A percentile compares a stretch with the other conserved stretches of the same genome.
Conservation (phyloP, 805 yeast species). For the Candida sphagnicola region DNA sequence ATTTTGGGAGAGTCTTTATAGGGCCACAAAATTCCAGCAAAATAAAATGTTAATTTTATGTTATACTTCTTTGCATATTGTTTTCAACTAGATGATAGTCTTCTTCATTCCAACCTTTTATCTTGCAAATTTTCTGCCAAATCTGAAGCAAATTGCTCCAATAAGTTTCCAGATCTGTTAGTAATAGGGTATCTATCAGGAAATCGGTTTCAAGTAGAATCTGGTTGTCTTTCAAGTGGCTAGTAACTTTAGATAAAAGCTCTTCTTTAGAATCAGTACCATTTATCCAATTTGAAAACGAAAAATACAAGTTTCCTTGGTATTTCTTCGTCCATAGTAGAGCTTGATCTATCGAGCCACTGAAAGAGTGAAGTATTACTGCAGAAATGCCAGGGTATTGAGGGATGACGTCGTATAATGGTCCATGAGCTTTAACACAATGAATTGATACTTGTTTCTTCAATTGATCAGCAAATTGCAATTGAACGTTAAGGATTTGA, state of each 20-base stretch:
- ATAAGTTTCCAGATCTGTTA: background rate
- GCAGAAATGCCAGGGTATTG: slow-evolving; percentile 22
- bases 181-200: slow-evolving; percentile 23
- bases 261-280: slow-evolving; percentile 27
- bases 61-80: background rate
- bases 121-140: slow-evolving; percentile 10
- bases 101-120: slow-evolving; percentile 9
- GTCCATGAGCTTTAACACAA: slow-evolving; percentile 77
- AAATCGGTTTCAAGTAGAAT: slow-evolving; percentile 36
- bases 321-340: slow-evolving; percentile 39
- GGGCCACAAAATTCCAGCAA: too few species aligned
- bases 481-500: slow-evolving; percentile 44
- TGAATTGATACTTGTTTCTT: slow-evolving; percentile 67
- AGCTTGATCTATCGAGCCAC: slow-evolving; percentile 76
- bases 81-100: background rate
- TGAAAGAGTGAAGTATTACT: slow-evolving; percentile 77
- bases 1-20: too few species aligned
- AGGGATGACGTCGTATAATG: slow-evolving; percentile 43
- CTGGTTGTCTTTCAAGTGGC: slow-evolving; percentile 15
- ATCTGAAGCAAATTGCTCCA: slow-evolving; percentile 1
- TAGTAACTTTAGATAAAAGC: slow-evolving; percentile 15
- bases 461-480: slow-evolving; percentile 49
- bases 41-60: background rate
- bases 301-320: slow-evolving; percentile 38
- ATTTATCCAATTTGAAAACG: slow-evolving; percentile 52